Base-by-base conservation (phyloP, 192 early-diverging fungal genomes). In the Umbelopsis ramanniana region DNA sequence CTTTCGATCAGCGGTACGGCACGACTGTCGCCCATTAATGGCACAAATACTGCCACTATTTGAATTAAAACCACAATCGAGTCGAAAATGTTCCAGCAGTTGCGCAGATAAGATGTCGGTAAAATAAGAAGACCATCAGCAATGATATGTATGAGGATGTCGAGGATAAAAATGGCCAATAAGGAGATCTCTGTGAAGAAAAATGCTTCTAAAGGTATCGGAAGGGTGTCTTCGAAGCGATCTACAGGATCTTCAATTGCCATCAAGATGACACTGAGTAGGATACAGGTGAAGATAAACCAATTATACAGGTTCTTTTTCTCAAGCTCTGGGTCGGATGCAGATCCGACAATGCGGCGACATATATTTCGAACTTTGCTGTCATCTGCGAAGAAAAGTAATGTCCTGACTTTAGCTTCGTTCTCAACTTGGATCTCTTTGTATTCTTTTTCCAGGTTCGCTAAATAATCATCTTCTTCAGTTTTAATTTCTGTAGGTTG, bases 41-140 rank as follows among this genome's bases (percentile, higher is more conserved):
- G 63, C 11, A 67, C 48, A 15, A 52, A 50, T 8, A 48, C 46
- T 15, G 69, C 69, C 4, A 35, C 60, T 0, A 67, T 24, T 50
- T 76, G 75, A 0, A 48, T 21, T 4, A 72, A 24, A 2, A 76
- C 52, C 21, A 68, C 29, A 3, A 52, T 24, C 8, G 68, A 14
- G 46, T 76, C 75, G 21, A 76, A 46, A 3, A 72, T 45, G n/a
- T 76, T 71, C 75, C 75, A 76, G 0, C 24, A 23, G 15, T 43
- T 76, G 0, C 75, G 75, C 9, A 76, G 43, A 47, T 76, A 76
- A 2, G 75, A 71, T 40, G 63, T 52, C 9, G 70, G 75, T 9
- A 76, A 60, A 50, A 76, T 48, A 37, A 67, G 45, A 2, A 76
- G 17, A 0, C 75, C 70, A 23, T 72, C 57, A 14, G 66, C 50